Conservation (phyloP, 2,329 filamentous ascomycete genomes). For the Shiraia bambusicola region DNA sequence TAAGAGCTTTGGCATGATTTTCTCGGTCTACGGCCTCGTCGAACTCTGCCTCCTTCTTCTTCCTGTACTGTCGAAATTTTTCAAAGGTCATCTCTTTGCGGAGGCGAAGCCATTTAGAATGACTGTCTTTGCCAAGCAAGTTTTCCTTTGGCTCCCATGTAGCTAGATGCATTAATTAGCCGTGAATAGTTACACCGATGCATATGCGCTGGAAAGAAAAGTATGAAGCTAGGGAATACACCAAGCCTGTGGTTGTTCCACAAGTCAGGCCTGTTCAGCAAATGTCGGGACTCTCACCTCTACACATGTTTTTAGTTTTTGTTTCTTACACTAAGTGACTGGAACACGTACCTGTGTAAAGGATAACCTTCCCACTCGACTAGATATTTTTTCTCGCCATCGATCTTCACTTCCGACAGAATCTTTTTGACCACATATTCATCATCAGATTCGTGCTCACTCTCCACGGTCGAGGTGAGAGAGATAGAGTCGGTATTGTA, state of each 20-base stretch:
- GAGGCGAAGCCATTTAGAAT: slow-evolving; percentile 12
- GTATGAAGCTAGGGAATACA: too few species aligned
- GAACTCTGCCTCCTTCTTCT: slow-evolving; percentile 11
- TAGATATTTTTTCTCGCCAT: slow-evolving; percentile 55
- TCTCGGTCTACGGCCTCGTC: slow-evolving; percentile 8
- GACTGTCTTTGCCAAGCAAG: slow-evolving; percentile 11
- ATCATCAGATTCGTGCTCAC: slow-evolving; percentile 5
- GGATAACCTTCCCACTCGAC: slow-evolving; percentile 66
- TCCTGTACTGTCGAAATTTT: slow-evolving; percentile 8
- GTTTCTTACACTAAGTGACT: too few species aligned
- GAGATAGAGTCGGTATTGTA: slow-evolving; percentile 55
- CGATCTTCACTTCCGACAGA: slow-evolving; percentile 45
- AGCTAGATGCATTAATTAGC: too few species aligned
- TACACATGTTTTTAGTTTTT: too few species aligned
- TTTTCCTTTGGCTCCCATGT: slow-evolving; percentile 32
- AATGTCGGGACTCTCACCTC: too few species aligned
- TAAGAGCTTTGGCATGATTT: slow-evolving; percentile 6
- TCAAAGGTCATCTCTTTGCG: slow-evolving; percentile 10
- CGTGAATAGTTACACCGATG: too few species aligned
- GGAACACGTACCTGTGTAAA: slow-evolving; percentile 33
- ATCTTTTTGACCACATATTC: slow-evolving; percentile 26
- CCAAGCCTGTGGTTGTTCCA: too few species aligned
- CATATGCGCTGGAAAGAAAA: too few species aligned
- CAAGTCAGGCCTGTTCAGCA: too few species aligned
- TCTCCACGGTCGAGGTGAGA: slow-evolving; percentile 54